Conservation (phyloP, 805 yeast genomes). For the Hanseniaspora vineae region DNA sequence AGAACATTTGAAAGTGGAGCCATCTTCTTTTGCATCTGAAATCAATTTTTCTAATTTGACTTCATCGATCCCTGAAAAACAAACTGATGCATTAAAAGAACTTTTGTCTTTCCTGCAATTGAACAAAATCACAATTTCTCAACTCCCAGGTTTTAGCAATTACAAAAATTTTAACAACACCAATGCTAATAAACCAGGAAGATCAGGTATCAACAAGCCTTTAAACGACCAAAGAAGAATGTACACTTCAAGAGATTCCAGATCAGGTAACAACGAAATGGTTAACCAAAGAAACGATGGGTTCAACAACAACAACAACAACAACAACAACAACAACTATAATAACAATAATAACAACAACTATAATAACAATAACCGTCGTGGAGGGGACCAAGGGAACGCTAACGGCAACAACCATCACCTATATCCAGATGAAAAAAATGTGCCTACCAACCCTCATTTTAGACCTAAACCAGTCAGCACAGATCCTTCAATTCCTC, state of each 20-base stretch:
- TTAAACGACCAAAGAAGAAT: background rate
- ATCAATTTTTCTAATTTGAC: conserved; percentile 1
- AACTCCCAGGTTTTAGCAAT: background rate
- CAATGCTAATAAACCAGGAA: background rate
- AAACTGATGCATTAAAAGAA: conserved; percentile 2
- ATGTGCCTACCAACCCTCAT: conserved; percentile 60
- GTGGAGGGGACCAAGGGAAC: no score
- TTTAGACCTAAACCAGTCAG: conserved; percentile 64
- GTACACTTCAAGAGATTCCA: conserved; percentile 5
- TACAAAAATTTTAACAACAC: background rate
- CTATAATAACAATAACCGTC: conserved; percentile 3
- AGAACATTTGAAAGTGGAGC: conserved; percentile 7
- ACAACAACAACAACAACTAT: background rate
- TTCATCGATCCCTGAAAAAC: conserved; percentile 3
- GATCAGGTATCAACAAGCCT: background rate
- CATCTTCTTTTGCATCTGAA: background rate
- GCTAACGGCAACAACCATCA: conserved; percentile 20
- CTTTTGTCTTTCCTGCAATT: conserved; percentile 4
- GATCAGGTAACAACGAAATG: background rate
- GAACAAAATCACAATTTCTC: conserved; percentile 21
- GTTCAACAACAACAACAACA: background rate
- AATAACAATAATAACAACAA: conserved; percentile 5
- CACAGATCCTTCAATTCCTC: conserved; percentile 58
- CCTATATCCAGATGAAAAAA: conserved; percentile 38
- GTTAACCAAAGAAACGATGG: conserved; percentile 3